Percentiles rank a stretch among this genome's conserved stretches.
Evolutionary conservation across 2,329 filamentous ascomycete genomes (phyloP).

Genomic region (Colletotrichum sp.): DNA sequence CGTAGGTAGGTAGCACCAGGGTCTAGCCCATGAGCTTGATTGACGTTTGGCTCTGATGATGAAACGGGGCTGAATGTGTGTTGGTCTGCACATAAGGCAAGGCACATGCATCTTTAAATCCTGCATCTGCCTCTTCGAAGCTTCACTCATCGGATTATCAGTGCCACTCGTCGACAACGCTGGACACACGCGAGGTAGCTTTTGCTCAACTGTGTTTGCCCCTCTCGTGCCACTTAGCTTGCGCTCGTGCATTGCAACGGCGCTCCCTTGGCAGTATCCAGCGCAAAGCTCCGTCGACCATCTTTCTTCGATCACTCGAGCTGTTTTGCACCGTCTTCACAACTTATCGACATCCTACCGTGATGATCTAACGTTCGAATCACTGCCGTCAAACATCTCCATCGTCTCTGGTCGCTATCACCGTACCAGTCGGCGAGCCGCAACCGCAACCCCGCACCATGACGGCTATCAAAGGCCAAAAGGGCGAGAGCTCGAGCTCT

Average conservation of each 20-base stretch:
- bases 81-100: background rate
- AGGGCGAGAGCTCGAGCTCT: constrained; percentile 7
- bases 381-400: background rate
- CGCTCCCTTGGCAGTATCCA: background rate
- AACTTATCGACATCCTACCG: background rate
- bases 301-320: background rate
- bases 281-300: background rate
- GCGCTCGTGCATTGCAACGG: background rate
- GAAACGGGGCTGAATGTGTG: constrained; percentile 6
- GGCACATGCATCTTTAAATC: background rate
- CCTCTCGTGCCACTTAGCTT: background rate
- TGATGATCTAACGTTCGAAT: background rate
- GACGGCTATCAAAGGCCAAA: constrained; percentile 13
- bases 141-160: background rate
- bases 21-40: constrained; percentile 7
- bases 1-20: background rate
- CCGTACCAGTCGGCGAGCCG: background rate
- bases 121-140: background rate
- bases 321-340: background rate
- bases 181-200: background rate
- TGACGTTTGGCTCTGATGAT: constrained; percentile 13
- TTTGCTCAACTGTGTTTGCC: background rate
- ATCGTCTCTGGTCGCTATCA: background rate
- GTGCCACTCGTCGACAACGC: background rate
- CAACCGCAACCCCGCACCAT: constrained; percentile 1